Conservation (phyloP, 495 filamentous ascomycete genomes). For the Neurospora hispaniola region DNA sequence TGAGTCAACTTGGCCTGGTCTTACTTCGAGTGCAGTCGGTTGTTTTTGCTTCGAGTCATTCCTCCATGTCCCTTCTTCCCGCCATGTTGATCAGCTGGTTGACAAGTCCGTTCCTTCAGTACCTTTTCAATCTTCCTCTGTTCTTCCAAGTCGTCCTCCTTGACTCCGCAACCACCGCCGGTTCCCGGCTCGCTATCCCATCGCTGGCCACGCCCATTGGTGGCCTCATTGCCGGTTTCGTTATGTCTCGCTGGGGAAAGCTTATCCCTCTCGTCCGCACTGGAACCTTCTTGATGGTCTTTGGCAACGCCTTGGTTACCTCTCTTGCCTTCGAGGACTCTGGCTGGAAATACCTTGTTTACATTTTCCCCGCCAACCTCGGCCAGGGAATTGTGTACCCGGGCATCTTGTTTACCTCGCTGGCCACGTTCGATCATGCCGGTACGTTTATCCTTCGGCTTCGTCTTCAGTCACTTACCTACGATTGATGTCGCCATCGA, state of each 20-base stretch:
- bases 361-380: slow-evolving; percentile 52
- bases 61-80: neutral
- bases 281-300: slow-evolving; percentile 47
- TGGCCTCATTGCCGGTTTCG: slow-evolving; percentile 47
- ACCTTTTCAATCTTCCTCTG: slow-evolving; percentile 54
- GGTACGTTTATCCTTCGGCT: slow-evolving; percentile 27
- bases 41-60: neutral
- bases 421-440: slow-evolving; percentile 52
- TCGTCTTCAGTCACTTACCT: neutral
- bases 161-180: slow-evolving; percentile 51
- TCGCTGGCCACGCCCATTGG: slow-evolving; percentile 52
- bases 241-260: slow-evolving; percentile 57
- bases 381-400: slow-evolving; percentile 57
- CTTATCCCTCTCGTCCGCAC: slow-evolving; percentile 43
- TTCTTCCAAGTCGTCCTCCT: slow-evolving; percentile 54
- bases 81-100: neutral
- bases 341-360: slow-evolving; percentile 52
- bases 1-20: neutral
- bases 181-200: slow-evolving; percentile 47
- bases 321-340: slow-evolving; percentile 46
- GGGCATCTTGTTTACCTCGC: slow-evolving; percentile 49
- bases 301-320: slow-evolving; percentile 48
- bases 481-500: neutral
- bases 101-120: slow-evolving; percentile 27
- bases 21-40: neutral